phyloP scores from a whole-genome alignment of 2,329 filamentous ascomycete species.

The Penicillium sumatraense region DNA sequence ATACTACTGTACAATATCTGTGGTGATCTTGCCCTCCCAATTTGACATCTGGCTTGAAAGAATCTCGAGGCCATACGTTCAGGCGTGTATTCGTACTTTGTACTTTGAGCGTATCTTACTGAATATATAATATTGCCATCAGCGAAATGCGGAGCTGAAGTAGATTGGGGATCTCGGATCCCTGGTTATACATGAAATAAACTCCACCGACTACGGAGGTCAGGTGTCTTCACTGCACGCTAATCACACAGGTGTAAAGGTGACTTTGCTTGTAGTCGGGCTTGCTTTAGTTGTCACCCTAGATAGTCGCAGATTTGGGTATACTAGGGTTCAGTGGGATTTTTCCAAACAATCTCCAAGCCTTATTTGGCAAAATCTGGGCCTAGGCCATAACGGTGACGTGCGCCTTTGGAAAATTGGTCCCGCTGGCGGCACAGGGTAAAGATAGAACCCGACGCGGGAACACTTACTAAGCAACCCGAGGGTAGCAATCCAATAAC shows the following conservation, averaged over 20 bases:
- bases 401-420: background rate
- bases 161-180: background rate
- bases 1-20: background rate
- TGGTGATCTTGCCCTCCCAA: background rate
- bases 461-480: conserved; percentile 4
- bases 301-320: background rate
- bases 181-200: background rate
- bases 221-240: background rate
- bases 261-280: background rate
- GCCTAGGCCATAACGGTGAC: background rate
- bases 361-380: background rate
- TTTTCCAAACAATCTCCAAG: background rate
- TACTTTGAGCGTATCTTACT: background rate
- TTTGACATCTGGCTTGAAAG: background rate
- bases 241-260: background rate
- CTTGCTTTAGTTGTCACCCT: background rate
- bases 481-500: conserved; percentile 5
- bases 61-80: background rate
- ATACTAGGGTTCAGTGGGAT: background rate
- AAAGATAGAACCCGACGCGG: conserved; percentile 4
- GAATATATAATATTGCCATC: background rate
- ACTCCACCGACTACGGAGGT: background rate
- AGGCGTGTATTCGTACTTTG: background rate
- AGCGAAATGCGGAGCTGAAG: background rate
- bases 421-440: background rate